Conservation (phyloP, 768 basidiomycete genomes). For the Baorangia bicolor region DNA sequence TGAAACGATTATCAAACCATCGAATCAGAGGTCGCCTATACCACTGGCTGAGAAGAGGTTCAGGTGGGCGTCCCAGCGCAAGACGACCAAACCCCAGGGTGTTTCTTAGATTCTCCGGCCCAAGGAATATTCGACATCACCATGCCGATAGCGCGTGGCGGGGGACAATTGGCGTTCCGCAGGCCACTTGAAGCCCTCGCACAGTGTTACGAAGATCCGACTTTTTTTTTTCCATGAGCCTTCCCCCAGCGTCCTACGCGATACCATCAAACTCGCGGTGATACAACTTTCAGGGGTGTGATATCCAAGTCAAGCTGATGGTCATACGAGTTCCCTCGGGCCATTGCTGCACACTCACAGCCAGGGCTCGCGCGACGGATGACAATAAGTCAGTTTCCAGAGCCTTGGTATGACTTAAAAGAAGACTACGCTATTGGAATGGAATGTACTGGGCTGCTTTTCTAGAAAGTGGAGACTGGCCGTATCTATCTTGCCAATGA, state of each 20-base stretch:
- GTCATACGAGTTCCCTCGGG: slow-evolving; percentile 1
- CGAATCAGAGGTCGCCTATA: neutral
- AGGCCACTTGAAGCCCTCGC: slow-evolving; percentile 13
- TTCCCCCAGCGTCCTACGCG: slow-evolving; percentile 16
- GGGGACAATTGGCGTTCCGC: slow-evolving; percentile 10
- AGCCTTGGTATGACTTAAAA: too few relatives aligned
- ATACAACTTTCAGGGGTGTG: slow-evolving; percentile 10
- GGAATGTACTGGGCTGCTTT: too few relatives aligned
- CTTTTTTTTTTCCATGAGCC: slow-evolving; percentile 8
- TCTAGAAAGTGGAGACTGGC: neutral
- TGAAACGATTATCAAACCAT: neutral
- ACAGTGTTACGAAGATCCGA: slow-evolving; percentile 10
- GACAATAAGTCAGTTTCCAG: too few relatives aligned
- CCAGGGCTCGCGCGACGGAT: too few relatives aligned
- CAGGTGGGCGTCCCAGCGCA: too few relatives aligned
- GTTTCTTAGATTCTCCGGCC: too few relatives aligned
- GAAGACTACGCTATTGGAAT: too few relatives aligned
- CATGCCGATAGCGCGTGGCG: slow-evolving; percentile 10
- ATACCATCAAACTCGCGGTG: too few relatives aligned
- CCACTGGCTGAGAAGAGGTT: neutral
- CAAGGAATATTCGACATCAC: slow-evolving; percentile 14
- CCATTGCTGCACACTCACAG: neutral
- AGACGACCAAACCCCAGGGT: too few relatives aligned
- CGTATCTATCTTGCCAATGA: neutral
- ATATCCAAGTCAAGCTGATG: slow-evolving; percentile 8